Conservation (phyloP, 805 yeast species). For the Starmera dryadoides region DNA sequence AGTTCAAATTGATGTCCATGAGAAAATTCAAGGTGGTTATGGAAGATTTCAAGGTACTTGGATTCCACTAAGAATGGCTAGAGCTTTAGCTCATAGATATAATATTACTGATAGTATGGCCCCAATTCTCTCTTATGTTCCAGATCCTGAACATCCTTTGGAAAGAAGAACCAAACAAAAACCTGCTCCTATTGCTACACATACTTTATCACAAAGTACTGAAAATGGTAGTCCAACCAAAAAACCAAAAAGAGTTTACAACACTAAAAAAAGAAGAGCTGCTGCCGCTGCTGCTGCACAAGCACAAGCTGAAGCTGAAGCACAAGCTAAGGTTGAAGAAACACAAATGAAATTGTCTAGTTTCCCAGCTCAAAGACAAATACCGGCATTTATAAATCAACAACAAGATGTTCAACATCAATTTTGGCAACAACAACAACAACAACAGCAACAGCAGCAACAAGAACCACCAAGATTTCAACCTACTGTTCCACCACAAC, state of each 20-base stretch:
- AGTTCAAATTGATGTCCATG: constrained; percentile 60
- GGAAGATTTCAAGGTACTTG: constrained; percentile 85
- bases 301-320: neutral
- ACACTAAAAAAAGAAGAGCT: constrained; percentile 17
- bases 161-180: constrained; percentile 28
- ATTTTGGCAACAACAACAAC: constrained; percentile 10
- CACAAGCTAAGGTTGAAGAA: neutral
- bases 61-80: constrained; percentile 68
- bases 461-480: constrained; percentile 11
- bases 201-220: constrained; percentile 1
- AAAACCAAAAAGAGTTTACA: constrained; percentile 16
- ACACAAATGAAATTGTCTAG: too few species aligned
- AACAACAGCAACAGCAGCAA: constrained; percentile 5
- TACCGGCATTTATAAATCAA: neutral
- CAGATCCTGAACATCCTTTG: constrained; percentile 38
- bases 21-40: constrained; percentile 80
- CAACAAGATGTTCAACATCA: neutral
- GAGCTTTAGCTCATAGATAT: constrained; percentile 44
- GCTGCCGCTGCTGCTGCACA: constrained; percentile 19
- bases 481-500: constrained; percentile 5
- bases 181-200: constrained; percentile 6
- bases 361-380: constrained; percentile 20
- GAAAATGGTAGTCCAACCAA: constrained; percentile 10
- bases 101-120: constrained; percentile 44
- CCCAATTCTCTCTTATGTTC: constrained; percentile 46